phyloP scores from a whole-genome alignment of 306 rosid genomes.

The Ammopiptanthus mongolicus region DNA sequence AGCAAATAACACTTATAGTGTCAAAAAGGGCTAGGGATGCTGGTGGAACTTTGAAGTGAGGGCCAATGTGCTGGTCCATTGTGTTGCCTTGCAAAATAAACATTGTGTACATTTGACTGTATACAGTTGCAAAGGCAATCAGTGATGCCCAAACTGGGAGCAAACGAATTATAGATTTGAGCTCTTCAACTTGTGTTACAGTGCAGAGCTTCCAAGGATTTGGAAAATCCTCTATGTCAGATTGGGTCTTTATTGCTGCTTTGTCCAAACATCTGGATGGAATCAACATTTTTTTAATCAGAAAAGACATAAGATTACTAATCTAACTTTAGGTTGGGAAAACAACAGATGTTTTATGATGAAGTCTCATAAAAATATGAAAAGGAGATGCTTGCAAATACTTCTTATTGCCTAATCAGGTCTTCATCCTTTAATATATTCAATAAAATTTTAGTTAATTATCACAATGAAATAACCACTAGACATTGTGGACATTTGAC shows the following conservation, averaged over 20 bases:
- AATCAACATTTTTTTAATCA: not conserved
- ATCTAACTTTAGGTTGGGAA: not conserved
- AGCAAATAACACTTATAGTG: conserved; percentile 74
- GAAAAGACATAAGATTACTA: not conserved
- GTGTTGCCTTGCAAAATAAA: conserved; percentile 85
- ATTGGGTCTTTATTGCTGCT: conserved; percentile 53
- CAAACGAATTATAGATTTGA: conserved; percentile 53
- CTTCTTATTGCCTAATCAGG: not conserved
- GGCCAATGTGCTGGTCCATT: conserved; percentile 73
- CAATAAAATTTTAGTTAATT: not conserved
- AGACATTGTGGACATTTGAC: conserved; percentile 89
- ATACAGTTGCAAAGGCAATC: conserved; percentile 67
- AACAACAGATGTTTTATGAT: not conserved
- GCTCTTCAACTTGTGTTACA: conserved; percentile 84
- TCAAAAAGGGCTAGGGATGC: conserved; percentile 82
- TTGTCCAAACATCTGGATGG: conserved; percentile 70
- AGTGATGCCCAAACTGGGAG: conserved; percentile 85
- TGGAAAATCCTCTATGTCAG: conserved; percentile 25
- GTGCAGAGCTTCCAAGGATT: conserved; percentile 78
- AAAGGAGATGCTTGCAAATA: not conserved
- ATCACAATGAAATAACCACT: conserved; percentile 15
- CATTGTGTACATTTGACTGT: conserved; percentile 85
- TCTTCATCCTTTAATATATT: not conserved
- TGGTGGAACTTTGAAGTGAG: conserved; percentile 62
- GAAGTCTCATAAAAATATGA: not conserved